Base-by-base conservation (phyloP, 176 grass and related monocot genomes). In the Poa pratensis region DNA sequence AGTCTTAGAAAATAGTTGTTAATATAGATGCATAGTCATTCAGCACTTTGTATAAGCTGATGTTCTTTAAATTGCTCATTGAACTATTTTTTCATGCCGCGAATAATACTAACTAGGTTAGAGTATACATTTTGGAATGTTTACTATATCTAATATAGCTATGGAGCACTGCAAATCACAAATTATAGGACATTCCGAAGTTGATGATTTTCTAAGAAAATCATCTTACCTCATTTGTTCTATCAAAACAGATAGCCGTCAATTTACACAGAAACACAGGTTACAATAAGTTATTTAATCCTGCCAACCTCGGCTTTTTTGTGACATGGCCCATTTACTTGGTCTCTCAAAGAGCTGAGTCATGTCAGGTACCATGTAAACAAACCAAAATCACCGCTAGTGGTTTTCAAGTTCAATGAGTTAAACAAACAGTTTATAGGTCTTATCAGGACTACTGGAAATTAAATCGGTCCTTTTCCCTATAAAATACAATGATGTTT, bases 251-350 rank as follows among this genome's bases (percentile, higher is more conserved):
- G 30, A 67, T 0, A 67, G 35, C 17, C 9, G 17, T 37, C 32
- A 66, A 34, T 32, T 35, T 66, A 66, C 28, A 67, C 7, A 9
- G 30, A 67, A 67, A 67, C 30, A 67, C 7, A 67, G 16, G 64
- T 6, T 37, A 67, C 35, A 66, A 20, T 34, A 67, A 67, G 17
- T 37, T 10, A 2, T 43, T 19, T 67, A 67, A 30, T 37, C 64
- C 30, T 19, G 30, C 8, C 17, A 67, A 67, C 64, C 30, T 67
- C 18, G 16, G 10, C 35, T 67, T 37, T 63, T 37, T 37, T 35
- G 8, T 39, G 32, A 68, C 65, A 68, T 39, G 28, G 35, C 32
- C 65, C 65, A 68, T 68, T 68, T 9, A 68, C 65, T 68, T 68
- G 32, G 5, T 67, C 65, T 39, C 32, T 19, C 17, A 68, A 34